Conservation (phyloP, 805 yeast genomes). For the Candida railenensis region DNA sequence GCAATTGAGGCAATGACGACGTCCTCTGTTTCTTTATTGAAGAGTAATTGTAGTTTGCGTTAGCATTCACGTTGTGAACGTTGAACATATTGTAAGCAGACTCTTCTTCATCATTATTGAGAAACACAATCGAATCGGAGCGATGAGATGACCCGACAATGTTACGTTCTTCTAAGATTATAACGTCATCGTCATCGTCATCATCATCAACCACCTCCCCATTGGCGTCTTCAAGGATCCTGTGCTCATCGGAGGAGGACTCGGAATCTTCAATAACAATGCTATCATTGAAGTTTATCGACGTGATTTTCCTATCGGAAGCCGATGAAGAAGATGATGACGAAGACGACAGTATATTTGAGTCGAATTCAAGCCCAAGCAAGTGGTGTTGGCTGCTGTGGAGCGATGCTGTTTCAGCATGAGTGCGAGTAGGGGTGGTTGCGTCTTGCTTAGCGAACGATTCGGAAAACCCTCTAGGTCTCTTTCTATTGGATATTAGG, state of each 20-base stretch:
- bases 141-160: constrained; percentile 18
- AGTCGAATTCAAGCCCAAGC: constrained; percentile 4
- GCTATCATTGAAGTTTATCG: constrained; percentile 4
- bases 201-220: constrained; percentile 15
- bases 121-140: constrained; percentile 34
- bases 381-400: neutral
- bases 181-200: constrained; percentile 30
- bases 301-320: neutral
- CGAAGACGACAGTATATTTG: neutral
- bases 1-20: constrained; percentile 43
- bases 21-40: constrained; percentile 38
- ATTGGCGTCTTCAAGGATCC: constrained; percentile 10
- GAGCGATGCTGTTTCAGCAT: constrained; percentile 5
- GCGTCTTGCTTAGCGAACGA: constrained; percentile 23
- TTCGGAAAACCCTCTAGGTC: constrained; percentile 47
- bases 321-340: neutral
- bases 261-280: constrained; percentile 8
- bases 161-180: constrained; percentile 35
- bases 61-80: constrained; percentile 26
- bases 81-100: constrained; percentile 45
- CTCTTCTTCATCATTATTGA: constrained; percentile 36
- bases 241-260: constrained; percentile 4
- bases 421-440: constrained; percentile 10
- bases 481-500: constrained; percentile 39
- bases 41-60: constrained; percentile 6